phyloP scores from a whole-genome alignment of 208 protist species.

The Acanthamoeba healyi region DNA sequence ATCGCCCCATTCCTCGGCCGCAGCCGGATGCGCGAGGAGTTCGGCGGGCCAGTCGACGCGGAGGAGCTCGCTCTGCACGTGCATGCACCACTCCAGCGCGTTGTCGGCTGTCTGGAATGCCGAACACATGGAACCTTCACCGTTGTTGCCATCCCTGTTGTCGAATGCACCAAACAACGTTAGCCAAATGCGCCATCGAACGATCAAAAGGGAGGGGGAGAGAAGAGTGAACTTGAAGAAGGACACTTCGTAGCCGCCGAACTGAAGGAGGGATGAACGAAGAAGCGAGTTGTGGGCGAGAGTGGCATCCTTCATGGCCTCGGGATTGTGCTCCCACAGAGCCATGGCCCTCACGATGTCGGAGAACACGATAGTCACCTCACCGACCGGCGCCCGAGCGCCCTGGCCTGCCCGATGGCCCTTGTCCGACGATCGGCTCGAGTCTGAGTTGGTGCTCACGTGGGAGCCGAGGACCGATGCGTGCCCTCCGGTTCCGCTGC shows the following conservation, averaged over 20 bases:
- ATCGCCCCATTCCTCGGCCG: constrained; percentile 60
- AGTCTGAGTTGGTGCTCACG: background rate
- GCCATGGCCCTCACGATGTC: constrained; percentile 16
- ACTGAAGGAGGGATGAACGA: background rate
- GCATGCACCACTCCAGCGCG: constrained; percentile 12
- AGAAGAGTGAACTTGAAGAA: background rate
- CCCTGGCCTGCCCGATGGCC: background rate
- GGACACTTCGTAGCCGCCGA: constrained; percentile 21
- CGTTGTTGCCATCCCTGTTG: constrained; percentile 12
- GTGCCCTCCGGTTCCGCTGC: background rate
- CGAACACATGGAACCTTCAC: constrained; percentile 27
- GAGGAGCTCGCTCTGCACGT: constrained; percentile 52
- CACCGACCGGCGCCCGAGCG: background rate
- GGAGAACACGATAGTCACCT: constrained; percentile 58
- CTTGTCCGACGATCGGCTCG: background rate
- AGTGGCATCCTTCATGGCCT: constrained; percentile 69
- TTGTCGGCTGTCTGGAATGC: constrained; percentile 4
- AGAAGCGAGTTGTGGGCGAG: constrained; percentile 36
- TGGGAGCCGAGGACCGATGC: background rate
- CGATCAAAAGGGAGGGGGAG: background rate
- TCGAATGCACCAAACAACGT: too few species aligned
- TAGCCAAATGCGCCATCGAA: background rate
- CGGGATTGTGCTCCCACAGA: constrained; percentile 57
- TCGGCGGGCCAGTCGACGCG: constrained; percentile 6
- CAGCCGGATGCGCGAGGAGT: constrained; percentile 17